phyloP scores from a whole-genome alignment of 163 green algal genomes.

The Scenedesmus sp. region DNA sequence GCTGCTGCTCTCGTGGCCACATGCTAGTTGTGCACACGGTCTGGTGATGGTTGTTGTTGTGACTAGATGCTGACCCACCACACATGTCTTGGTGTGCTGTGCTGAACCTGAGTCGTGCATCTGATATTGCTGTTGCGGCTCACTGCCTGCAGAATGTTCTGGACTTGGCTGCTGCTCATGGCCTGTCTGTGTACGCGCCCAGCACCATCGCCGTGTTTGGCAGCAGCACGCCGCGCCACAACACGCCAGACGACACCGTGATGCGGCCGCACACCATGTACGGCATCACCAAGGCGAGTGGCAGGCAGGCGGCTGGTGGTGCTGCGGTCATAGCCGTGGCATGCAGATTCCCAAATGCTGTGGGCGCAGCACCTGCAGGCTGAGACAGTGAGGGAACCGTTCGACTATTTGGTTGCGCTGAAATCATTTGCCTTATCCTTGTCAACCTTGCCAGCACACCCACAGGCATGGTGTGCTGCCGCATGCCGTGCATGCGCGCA shows the following conservation, averaged over 20 bases:
- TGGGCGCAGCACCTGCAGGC: not conserved
- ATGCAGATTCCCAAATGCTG: not conserved
- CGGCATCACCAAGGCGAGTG: slow-evolving; percentile 75
- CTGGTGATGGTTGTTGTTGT: not conserved
- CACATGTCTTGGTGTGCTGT: slow-evolving; percentile 1
- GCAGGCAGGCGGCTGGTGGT: not conserved
- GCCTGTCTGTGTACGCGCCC: slow-evolving; percentile 70
- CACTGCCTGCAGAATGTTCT: slow-evolving; percentile 65
- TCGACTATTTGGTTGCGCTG: not conserved
- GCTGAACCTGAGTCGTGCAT: not conserved
- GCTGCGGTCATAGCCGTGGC: not conserved
- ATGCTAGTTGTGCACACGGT: not conserved
- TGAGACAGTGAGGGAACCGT: not conserved
- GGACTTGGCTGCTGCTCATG: slow-evolving; percentile 64
- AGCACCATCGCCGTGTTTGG: slow-evolving; percentile 85
- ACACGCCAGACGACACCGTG: slow-evolving; percentile 73
- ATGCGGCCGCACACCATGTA: slow-evolving; percentile 81
- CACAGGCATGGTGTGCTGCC: too few relatives aligned
- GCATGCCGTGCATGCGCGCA: not conserved
- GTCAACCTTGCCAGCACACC: not conserved
- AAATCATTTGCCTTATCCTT: not conserved
- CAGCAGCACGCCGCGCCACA: slow-evolving; percentile 63
- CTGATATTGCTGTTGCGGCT: slow-evolving; percentile 2
- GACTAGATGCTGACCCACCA: not conserved
- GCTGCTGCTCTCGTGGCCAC: not conserved